Percentiles rank a stretch among this genome's conserved stretches.
Conservation (phyloP, 78 protist species). For the Dictyostelium purpureum region DNA sequence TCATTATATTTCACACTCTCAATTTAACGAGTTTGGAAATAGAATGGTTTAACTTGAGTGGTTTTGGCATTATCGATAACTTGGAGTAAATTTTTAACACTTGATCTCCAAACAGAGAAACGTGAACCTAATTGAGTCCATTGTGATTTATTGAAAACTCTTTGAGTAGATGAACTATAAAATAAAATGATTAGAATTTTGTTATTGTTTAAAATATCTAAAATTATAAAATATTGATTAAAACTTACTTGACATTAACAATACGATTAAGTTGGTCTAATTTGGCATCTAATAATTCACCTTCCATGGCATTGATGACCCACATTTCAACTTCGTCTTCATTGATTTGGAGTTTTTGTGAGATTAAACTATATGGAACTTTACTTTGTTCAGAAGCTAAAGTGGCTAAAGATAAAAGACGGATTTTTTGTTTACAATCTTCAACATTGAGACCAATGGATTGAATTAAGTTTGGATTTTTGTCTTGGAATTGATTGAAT, state of each 20-base stretch:
- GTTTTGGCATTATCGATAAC: slow-evolving; percentile 69
- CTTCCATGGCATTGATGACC: slow-evolving; percentile 76
- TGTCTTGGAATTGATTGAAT: slow-evolving; percentile 24
- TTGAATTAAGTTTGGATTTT: slow-evolving; percentile 33
- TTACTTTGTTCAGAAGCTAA: slow-evolving; percentile 49
- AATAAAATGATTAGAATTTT: background rate
- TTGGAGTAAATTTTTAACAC: slow-evolving; percentile 65
- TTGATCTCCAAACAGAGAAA: slow-evolving; percentile 50
- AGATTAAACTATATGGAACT: slow-evolving; percentile 57
- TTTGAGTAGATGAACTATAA: slow-evolving; percentile 39
- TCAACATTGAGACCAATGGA: slow-evolving; percentile 36
- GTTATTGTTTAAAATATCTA: background rate
- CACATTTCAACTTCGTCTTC: slow-evolving; percentile 73
- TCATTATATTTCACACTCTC: background rate
- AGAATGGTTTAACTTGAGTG: slow-evolving; percentile 78
- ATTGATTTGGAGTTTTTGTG: slow-evolving; percentile 48
- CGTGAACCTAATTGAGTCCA: slow-evolving; percentile 71
- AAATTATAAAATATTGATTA: background rate
- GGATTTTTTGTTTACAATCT: slow-evolving; percentile 65
- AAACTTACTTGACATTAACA: slow-evolving; percentile 63
- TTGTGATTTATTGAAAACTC: slow-evolving; percentile 76
- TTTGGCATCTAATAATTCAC: slow-evolving; percentile 72
- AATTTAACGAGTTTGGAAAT: slow-evolving; percentile 43
- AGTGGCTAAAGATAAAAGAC: slow-evolving; percentile 64
- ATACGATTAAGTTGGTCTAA: slow-evolving; percentile 75